Base-by-base conservation (phyloP, 768 basidiomycete species). In the Mycena kentingensis region DNA sequence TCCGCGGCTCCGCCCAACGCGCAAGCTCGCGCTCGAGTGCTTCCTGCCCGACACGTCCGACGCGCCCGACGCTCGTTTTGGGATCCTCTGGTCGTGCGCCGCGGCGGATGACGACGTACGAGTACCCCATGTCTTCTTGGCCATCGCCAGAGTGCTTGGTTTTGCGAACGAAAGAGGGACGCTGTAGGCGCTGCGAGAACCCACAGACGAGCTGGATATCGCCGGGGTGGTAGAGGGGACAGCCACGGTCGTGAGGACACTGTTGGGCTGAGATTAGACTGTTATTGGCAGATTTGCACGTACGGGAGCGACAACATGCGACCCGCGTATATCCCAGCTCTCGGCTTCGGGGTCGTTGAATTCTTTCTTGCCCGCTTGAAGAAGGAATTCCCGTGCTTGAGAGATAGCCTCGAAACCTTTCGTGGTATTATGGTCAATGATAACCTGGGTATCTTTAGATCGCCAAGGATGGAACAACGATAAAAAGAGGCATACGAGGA, bases 211-310 rank as follows among this genome's bases (percentile, higher is more conserved):
- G 70, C 45, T 75, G 72, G 24, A 63, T 70, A 7, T 77, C 66
- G 29, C 82, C 81, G n/a, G 78, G 73, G 54, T 76, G 73, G 63
- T 81, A 77, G 24, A 98, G 71, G 2, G 96, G 95, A 67, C 96
- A 98, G 36, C 75, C 73, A 21, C 78, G 77, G 65, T 98, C 95
- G 63, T 98, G 96, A 12, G 96, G 92, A 64, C 96, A 98, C 87
- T 95, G 63, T 13, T 37, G 37, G 41, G 28, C n/a, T 52, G 25
- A 37, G 26, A 16, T 60, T 28, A 63, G 41, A 41, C 24, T 15
- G 55, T 46, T 28, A 43, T 51, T 28, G 57, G 51, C 34, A 52
- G 57, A 38, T 44, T 37, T 16, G 22, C 57, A 70, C 86, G 67
- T 67, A 93, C 92, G 25, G 93, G 93, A 46, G 93, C 93, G 44